Percentiles rank a stretch among this genome's conserved stretches.
Evolutionary conservation across 2,329 filamentous ascomycete species (phyloP).

Genomic region (Sporothrix sp.): DNA sequence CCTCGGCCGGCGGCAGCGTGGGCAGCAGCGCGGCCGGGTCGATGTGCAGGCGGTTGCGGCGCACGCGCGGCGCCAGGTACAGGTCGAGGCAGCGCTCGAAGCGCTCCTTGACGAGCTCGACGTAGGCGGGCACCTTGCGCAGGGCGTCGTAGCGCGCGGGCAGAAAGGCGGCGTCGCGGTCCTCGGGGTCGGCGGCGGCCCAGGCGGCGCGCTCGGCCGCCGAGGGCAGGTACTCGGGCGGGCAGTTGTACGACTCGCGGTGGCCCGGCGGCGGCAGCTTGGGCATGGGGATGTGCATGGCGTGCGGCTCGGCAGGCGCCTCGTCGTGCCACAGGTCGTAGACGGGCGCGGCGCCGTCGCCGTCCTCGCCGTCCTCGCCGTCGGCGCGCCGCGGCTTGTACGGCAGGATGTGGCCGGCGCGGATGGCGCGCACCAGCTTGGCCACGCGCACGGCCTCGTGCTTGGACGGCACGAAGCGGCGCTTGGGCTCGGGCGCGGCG

Average conservation of each 20-base stretch:
- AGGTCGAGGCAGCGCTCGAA: conserved; percentile 94
- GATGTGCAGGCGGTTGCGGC: conserved; percentile 92
- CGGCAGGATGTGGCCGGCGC: conserved; percentile 85
- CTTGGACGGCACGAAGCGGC: conserved; percentile 91
- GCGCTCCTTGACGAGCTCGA: conserved; percentile 82
- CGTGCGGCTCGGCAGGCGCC: conserved; percentile 66
- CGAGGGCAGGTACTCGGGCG: conserved; percentile 84
- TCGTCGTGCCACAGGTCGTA: conserved; percentile 97
- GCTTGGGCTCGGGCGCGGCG: conserved; percentile 89
- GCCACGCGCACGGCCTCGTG: conserved; percentile 94
- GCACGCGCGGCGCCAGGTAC: conserved; percentile 84
- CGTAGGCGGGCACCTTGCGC: conserved; percentile 86
- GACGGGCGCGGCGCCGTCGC: conserved; percentile 54
- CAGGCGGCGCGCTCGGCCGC: conserved; percentile 74
- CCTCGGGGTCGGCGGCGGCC: conserved; percentile 80
- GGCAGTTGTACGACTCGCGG: conserved; percentile 83
- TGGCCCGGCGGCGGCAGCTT: conserved; percentile 90
- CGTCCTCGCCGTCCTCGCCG: conserved; percentile 59
- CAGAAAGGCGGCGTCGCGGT: conserved; percentile 80
- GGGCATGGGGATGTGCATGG: conserved; percentile 91
- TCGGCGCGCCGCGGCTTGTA: conserved; percentile 61
- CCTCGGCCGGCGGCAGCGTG: conserved; percentile 85
- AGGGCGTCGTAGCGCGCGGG: conserved; percentile 74
- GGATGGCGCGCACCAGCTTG: conserved; percentile 93
- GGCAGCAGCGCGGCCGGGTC: conserved; percentile 87